These are phyloP conservation scores for Ceratocystiopsis sp. DNA, from an alignment of 2,329 filamentous ascomycete species.

Conservation along the genomic window DNA sequence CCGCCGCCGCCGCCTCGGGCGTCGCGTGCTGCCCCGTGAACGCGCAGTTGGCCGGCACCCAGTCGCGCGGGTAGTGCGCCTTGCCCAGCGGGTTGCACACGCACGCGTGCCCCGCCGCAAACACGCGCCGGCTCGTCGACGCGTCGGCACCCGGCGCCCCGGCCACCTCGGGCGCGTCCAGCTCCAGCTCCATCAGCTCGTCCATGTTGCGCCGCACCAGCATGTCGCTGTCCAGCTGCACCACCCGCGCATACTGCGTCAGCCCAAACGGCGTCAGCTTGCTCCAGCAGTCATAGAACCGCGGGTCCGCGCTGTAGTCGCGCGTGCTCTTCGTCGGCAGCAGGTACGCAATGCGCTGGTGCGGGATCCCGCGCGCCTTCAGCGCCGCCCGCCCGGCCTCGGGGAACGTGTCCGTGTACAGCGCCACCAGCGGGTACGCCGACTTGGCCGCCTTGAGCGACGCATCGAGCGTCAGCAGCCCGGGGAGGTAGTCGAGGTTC, in stretches of 20 bases:
- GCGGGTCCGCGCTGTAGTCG: conserved; percentile 59
- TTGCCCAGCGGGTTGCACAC: conserved; percentile 71
- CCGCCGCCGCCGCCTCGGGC: conserved; percentile 26
- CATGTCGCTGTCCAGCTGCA: conserved; percentile 84
- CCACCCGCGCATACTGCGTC: conserved; percentile 58
- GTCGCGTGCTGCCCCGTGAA: conserved; percentile 27
- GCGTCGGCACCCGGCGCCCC: conserved; percentile 6
- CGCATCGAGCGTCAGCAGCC: conserved; percentile 65
- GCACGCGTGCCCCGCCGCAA: conserved; percentile 72
- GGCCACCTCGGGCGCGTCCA: conserved; percentile 20
- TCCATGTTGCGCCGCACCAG: conserved; percentile 73
- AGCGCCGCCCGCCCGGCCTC: conserved; percentile 51
- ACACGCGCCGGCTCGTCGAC: conserved; percentile 40
- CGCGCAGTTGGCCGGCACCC: conserved; percentile 40
- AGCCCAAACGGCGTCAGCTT: conserved; percentile 70
- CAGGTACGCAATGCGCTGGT: conserved; percentile 55
- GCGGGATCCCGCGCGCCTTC: conserved; percentile 48
- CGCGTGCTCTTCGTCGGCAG: conserved; percentile 43
- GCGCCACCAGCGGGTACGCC: conserved; percentile 61
- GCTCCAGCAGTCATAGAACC: conserved; percentile 83
- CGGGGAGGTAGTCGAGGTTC: conserved; percentile 64
- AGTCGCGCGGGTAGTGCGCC: conserved; percentile 60
- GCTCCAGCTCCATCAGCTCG: conserved; percentile 68
- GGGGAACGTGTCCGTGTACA: conserved; percentile 69
- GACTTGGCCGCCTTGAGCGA: conserved; percentile 49